phyloP scores from a whole-genome alignment of 441 rosid genomes.

The Croton setiger region DNA sequence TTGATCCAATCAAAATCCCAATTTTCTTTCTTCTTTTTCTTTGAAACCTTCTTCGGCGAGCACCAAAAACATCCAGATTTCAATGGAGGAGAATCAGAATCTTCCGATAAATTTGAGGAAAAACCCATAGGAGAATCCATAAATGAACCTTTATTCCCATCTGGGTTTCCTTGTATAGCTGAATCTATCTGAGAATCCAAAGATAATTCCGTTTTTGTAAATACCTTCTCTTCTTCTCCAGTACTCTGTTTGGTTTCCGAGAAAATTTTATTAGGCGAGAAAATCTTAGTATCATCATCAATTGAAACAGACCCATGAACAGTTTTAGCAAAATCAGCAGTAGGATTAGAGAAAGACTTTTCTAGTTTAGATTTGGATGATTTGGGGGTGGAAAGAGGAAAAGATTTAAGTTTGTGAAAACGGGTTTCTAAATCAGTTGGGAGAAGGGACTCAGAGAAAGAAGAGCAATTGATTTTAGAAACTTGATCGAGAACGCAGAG shows the following conservation, averaged over 20 bases:
- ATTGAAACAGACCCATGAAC: slow-evolving; percentile 1
- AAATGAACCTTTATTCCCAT: slow-evolving; percentile 22
- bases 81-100: slow-evolving; percentile 52
- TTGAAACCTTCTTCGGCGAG: slow-evolving; percentile 44
- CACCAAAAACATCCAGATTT: slow-evolving; percentile 62
- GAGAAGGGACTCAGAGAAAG: slow-evolving; percentile 45
- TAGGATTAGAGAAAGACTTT: neutral
- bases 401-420: slow-evolving; percentile 71
- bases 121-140: slow-evolving; percentile 22
- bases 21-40: slow-evolving; percentile 38
- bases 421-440: slow-evolving; percentile 73
- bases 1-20: slow-evolving; percentile 28
- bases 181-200: slow-evolving; percentile 10
- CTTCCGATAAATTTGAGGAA: slow-evolving; percentile 26
- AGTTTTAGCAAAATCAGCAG: neutral
- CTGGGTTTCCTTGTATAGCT: slow-evolving; percentile 19
- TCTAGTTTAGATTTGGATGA: neutral
- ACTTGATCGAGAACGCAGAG: slow-evolving; percentile 71
- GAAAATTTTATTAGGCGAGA: neutral
- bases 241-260: too few relatives aligned
- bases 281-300: slow-evolving; percentile 12
- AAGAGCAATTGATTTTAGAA: slow-evolving; percentile 67
- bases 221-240: neutral
- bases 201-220: slow-evolving; percentile 8
- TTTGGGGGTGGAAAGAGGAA: slow-evolving; percentile 33